Base-by-base conservation (phyloP, 768 basidiomycete genomes). In the Kwoniella dendrophila region DNA sequence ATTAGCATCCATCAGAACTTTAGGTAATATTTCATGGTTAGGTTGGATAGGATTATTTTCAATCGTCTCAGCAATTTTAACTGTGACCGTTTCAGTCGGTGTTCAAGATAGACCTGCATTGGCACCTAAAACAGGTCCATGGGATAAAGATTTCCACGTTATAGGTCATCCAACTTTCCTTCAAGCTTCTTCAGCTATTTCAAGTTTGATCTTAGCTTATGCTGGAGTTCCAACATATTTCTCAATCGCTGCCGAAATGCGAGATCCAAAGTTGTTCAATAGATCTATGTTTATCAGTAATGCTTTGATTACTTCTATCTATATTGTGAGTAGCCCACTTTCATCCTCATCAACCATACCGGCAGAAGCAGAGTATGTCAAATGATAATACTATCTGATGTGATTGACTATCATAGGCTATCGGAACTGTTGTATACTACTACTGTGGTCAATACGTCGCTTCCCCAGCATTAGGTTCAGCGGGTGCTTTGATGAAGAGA, bases 171-270 rank as follows among this genome's bases (percentile, higher is more conserved):
- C 67, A 5, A 47, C 63, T 27, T 73, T 73, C 34, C 59, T 69
- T 4, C 60, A 65, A 34, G 69, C 73, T 20, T 78, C 80, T 68
- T 76, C 73, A 34, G 76, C 77, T n/a, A 59, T 79, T 47, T 66
- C 61, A 10, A 71, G 71, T 34, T 47, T 81, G 44, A 63, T 79
- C 47, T 70, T 79, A 48, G 68, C 77, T 1, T 80, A 70, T 53
- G 69, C 71, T 29, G 75, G 75, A 20, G 69, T 57, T 22, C 68
- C 72, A 2, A 67, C 60, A 30, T 69, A 69, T 45, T 55, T 69
- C 59, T 53, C 51, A 27, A 63, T 79, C 43, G 68, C 72, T 34
- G 74, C 76, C 18, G 81, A 81, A 67, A 80, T 81, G 79, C 59
- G 68, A 29, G 57, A 74, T 53, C 77, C 72, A 3, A 66, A 64